These are phyloP conservation scores for Spizellomyces sp. DNA, from an alignment of 192 early-diverging fungal genomes.

Conservation along the genomic window DNA sequence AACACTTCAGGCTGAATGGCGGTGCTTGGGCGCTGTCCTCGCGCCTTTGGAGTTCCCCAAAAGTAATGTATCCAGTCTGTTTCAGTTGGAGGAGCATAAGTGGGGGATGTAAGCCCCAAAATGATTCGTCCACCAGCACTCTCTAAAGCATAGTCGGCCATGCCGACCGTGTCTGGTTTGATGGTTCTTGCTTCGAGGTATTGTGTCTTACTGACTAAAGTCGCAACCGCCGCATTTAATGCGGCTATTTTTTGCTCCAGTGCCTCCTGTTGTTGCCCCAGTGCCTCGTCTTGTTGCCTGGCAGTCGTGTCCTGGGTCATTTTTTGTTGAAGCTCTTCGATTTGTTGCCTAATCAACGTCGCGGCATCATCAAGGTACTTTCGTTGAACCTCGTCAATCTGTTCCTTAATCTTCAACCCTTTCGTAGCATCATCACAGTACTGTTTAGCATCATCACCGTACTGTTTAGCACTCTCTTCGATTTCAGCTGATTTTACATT, in stretches of 20 bases:
- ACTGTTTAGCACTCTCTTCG: too few relatives aligned
- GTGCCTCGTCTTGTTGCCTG: too few relatives aligned
- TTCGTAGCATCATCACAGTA: too few relatives aligned
- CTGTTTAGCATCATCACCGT: too few relatives aligned
- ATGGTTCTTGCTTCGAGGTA: too few relatives aligned
- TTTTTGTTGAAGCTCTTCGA: background rate
- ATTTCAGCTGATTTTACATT: too few relatives aligned
- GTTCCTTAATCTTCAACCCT: background rate
- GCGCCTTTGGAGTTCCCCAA: background rate
- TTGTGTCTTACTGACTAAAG: too few relatives aligned
- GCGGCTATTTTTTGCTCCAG: background rate
- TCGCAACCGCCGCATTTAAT: background rate
- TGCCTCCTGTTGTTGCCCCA: background rate
- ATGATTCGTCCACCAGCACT: background rate
- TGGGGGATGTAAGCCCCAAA: background rate
- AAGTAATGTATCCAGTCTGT: background rate
- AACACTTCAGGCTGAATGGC: conserved; percentile 7
- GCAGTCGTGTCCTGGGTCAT: too few relatives aligned
- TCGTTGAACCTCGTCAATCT: background rate
- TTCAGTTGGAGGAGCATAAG: background rate
- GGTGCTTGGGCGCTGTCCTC: conserved; percentile 4
- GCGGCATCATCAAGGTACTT: background rate
- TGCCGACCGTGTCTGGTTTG: too few relatives aligned
- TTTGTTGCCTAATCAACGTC: too few relatives aligned
- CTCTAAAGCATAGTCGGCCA: too few relatives aligned